phyloP scores from a whole-genome alignment of 352 stramenopile species.

The Phytophthora constricta region DNA sequence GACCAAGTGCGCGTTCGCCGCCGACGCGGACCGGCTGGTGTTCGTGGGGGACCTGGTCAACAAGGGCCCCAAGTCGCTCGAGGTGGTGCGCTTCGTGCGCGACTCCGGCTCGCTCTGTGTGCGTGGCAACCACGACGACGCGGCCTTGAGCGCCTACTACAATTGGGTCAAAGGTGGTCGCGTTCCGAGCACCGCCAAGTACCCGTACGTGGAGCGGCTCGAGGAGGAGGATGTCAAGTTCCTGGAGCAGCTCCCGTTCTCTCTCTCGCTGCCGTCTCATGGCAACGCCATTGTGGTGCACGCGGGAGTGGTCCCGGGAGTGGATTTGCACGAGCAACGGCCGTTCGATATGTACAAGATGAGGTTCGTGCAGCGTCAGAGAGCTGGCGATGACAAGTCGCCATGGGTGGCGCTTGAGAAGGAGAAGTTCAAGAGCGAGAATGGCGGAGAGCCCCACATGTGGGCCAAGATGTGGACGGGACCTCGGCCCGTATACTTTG shows the following conservation, averaged over 20 bases:
- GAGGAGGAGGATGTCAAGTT: slow-evolving; percentile 64
- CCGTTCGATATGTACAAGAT: slow-evolving; percentile 94
- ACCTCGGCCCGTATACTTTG: slow-evolving; percentile 89
- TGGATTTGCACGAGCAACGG: slow-evolving; percentile 83
- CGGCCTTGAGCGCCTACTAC: slow-evolving; percentile 67
- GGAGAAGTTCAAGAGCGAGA: slow-evolving; percentile 32
- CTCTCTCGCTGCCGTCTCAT: slow-evolving; percentile 66
- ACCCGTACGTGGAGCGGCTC: slow-evolving; percentile 75
- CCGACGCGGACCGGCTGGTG: slow-evolving; percentile 69
- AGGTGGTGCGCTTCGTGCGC: slow-evolving; percentile 82
- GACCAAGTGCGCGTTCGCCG: slow-evolving; percentile 47
- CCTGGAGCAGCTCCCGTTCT: slow-evolving; percentile 82
- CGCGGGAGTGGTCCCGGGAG: slow-evolving; percentile 65
- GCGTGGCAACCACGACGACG: slow-evolving; percentile 86
- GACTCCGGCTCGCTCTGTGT: slow-evolving; percentile 62
- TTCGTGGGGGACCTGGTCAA: slow-evolving; percentile 94
- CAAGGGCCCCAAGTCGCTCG: slow-evolving; percentile 88
- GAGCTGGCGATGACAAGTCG: slow-evolving; percentile 27
- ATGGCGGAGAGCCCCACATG: slow-evolving; percentile 29
- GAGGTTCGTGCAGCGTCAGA: slow-evolving; percentile 62
- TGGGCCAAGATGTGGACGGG: slow-evolving; percentile 89
- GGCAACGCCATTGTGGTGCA: slow-evolving; percentile 68
- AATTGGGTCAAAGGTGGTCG: slow-evolving; percentile 38
- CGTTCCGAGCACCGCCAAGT: slow-evolving; percentile 42
- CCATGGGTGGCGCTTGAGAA: slow-evolving; percentile 45